Evolutionary conservation across 495 filamentous ascomycete genomes (phyloP).

Genomic region (Terfezia boudieri): DNA sequence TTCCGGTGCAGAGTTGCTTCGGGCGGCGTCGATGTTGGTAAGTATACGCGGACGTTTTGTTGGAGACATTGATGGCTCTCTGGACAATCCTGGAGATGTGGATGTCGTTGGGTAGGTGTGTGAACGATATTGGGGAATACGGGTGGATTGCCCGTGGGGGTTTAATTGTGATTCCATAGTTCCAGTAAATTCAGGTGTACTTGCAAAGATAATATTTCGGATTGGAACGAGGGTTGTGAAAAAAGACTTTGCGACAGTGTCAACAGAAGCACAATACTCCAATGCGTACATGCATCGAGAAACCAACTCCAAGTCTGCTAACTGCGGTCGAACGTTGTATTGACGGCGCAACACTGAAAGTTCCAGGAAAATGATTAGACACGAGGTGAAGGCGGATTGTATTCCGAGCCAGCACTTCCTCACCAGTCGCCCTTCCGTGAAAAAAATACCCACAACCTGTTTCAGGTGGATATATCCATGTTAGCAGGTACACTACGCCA

Average conservation of each 20-base stretch:
- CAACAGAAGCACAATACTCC: slow-evolving; percentile 7
- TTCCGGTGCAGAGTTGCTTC: not conserved
- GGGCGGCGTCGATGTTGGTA: not conserved
- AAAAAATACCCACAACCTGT: slow-evolving; percentile 15
- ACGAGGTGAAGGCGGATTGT: slow-evolving; percentile 16
- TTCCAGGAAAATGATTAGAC: slow-evolving; percentile 7
- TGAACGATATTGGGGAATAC: too few relatives aligned
- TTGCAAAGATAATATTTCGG: not conserved
- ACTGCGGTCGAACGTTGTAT: not conserved
- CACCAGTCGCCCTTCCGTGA: slow-evolving; percentile 14
- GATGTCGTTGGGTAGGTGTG: too few relatives aligned
- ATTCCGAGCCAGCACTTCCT: slow-evolving; percentile 15
- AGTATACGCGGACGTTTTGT: not conserved
- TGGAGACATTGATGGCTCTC: not conserved
- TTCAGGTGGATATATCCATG: slow-evolving; percentile 1
- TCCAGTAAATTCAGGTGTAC: too few relatives aligned
- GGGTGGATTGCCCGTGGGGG: too few relatives aligned
- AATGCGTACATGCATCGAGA: slow-evolving; percentile 7
- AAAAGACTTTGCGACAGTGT: slow-evolving; percentile 10
- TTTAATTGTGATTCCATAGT: too few relatives aligned
- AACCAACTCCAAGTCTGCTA: slow-evolving; percentile 3
- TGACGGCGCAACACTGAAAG: slow-evolving; percentile 1
- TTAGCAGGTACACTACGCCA: not conserved
- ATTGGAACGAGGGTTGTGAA: slow-evolving; percentile 7
- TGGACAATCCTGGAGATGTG: too few relatives aligned